These are phyloP conservation scores for Backusella morwellensis DNA, from an alignment of 192 early-diverging fungal species.

Conservation along the genomic window DNA sequence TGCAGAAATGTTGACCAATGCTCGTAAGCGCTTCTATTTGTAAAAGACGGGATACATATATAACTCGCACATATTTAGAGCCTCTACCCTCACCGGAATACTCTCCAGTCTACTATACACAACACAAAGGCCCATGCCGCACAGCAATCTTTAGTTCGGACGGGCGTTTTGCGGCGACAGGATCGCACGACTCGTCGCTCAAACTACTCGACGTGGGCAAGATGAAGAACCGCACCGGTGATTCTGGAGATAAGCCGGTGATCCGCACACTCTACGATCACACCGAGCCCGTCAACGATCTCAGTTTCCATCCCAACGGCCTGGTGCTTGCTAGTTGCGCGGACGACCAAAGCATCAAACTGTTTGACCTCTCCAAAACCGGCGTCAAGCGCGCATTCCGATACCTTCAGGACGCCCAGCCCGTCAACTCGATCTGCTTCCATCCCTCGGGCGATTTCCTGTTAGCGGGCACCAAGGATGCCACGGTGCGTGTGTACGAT, in stretches of 20 bases:
- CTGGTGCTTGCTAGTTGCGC: constrained; percentile 85
- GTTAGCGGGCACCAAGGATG: constrained; percentile 73
- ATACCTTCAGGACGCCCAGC: constrained; percentile 79
- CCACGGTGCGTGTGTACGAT: constrained; percentile 81
- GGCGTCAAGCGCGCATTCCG: constrained; percentile 82
- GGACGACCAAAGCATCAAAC: constrained; percentile 81
- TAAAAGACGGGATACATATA: not conserved
- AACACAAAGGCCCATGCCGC: constrained; percentile 34
- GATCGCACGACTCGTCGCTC: constrained; percentile 83
- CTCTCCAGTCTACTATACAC: constrained; percentile 35
- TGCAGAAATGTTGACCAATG: not conserved
- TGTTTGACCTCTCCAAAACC: constrained; percentile 85
- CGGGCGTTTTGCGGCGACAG: constrained; percentile 85
- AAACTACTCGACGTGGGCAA: constrained; percentile 88
- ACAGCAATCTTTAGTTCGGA: constrained; percentile 49
- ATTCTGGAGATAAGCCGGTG: constrained; percentile 77
- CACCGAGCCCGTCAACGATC: constrained; percentile 72
- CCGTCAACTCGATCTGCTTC: constrained; percentile 81
- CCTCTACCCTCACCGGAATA: constrained; percentile 28
- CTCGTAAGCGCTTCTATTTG: not conserved
- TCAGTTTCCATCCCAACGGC: constrained; percentile 92
- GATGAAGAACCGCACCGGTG: constrained; percentile 67
- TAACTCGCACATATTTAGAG: not conserved
- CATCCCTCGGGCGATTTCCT: constrained; percentile 93
- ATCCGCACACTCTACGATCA: constrained; percentile 92